These are phyloP conservation scores for Penicillium sp. DNA, from an alignment of 2,329 filamentous ascomycete species.

Conservation along the genomic window DNA sequence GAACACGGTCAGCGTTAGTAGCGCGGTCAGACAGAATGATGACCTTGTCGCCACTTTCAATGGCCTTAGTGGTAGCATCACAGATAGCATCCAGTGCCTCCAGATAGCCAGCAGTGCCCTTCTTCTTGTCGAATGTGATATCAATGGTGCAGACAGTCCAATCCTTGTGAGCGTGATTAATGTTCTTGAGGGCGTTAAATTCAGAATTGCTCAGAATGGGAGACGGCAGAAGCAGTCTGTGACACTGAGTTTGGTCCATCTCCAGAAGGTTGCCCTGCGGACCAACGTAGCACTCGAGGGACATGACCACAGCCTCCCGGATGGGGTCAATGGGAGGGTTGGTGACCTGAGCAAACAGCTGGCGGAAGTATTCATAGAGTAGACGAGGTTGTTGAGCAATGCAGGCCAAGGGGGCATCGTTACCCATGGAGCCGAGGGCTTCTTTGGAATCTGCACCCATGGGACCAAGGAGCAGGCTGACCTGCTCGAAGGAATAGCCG, in stretches of 20 bases:
- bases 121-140: slow-evolving; percentile 84
- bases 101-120: slow-evolving; percentile 80
- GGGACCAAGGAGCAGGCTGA: slow-evolving; percentile 84
- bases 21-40: slow-evolving; percentile 88
- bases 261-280: slow-evolving; percentile 93
- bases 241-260: slow-evolving; percentile 88
- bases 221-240: slow-evolving; percentile 79
- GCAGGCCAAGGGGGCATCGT: slow-evolving; percentile 89
- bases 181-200: slow-evolving; percentile 82
- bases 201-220: slow-evolving; percentile 87
- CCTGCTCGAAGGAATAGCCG: slow-evolving; percentile 93
- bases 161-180: slow-evolving; percentile 67
- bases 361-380: slow-evolving; percentile 94
- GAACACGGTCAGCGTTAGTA: slow-evolving; percentile 75
- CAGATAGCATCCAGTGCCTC: slow-evolving; percentile 87
- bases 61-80: slow-evolving; percentile 76
- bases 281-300: slow-evolving; percentile 91
- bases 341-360: slow-evolving; percentile 96
- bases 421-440: slow-evolving; percentile 95
- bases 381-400: slow-evolving; percentile 85
- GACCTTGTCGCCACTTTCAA: slow-evolving; percentile 79
- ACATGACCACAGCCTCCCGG: slow-evolving; percentile 97
- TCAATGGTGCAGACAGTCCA: slow-evolving; percentile 92
- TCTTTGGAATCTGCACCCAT: slow-evolving; percentile 99
- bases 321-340: slow-evolving; percentile 98